A percentile compares a stretch with the other conserved stretches of the same genome.
Evolutionary conservation across 805 yeast species (phyloP).

Genomic region (Saccharomycopsis olivae): DNA sequence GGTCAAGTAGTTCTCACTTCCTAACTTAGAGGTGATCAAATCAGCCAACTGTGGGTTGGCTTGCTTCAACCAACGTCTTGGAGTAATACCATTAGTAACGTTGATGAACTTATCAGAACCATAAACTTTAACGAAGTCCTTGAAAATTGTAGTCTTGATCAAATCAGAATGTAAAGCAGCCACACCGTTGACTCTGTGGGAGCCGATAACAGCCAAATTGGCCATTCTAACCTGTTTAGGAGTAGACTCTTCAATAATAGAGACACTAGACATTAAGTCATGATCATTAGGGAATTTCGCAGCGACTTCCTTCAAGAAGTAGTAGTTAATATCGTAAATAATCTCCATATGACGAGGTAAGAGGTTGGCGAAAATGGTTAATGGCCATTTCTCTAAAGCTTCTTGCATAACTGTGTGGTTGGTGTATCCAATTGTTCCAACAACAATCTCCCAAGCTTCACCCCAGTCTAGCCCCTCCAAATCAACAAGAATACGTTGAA

Average conservation of each 20-base stretch:
- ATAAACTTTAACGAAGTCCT: conserved; percentile 75
- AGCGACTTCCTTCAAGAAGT: conserved; percentile 68
- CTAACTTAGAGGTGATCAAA: conserved; percentile 63
- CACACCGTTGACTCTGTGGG: conserved; percentile 91
- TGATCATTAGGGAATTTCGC: conserved; percentile 63
- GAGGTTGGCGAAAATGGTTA: conserved; percentile 63
- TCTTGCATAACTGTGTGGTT: conserved; percentile 93
- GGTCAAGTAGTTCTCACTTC: conserved; percentile 59
- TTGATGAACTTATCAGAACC: conserved; percentile 81
- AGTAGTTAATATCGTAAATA: conserved; percentile 74
- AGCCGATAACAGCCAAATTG: conserved; percentile 78
- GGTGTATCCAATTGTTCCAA: conserved; percentile 77
- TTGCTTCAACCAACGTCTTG: conserved; percentile 92
- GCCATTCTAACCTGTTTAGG: conserved; percentile 92
- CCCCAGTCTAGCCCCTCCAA: conserved; percentile 75
- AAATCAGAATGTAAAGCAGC: conserved; percentile 92
- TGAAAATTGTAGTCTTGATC: conserved; percentile 79
- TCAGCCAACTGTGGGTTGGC: conserved; percentile 75
- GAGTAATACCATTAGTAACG: conserved; percentile 92
- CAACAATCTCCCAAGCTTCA: conserved; percentile 77
- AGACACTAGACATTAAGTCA: conserved; percentile 58
- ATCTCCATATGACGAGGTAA: conserved; percentile 89
- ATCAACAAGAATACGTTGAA: conserved; percentile 79
- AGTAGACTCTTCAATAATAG: conserved; percentile 72
- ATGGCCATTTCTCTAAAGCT: conserved; percentile 94